These are phyloP conservation scores for Anthoceros angustus DNA, from an alignment of 225 moss, liverwort and hornwort species.

Conservation along the genomic window DNA sequence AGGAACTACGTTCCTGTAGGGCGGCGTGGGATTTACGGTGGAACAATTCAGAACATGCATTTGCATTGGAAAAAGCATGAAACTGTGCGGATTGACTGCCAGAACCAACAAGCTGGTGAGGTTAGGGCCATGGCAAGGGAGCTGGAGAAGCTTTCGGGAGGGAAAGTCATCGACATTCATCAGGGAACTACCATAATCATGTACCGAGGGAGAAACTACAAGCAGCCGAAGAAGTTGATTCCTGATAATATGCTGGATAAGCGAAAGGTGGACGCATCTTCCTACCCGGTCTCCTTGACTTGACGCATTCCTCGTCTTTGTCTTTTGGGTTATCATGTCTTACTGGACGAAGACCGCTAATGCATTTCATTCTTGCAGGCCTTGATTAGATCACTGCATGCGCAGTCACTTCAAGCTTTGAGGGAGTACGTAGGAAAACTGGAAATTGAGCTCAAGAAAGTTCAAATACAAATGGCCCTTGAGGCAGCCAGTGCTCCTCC, in stretches of 20 bases:
- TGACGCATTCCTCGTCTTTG: background rate
- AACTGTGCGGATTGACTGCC: conserved; percentile 85
- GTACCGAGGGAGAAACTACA: conserved; percentile 89
- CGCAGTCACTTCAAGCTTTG: conserved; percentile 34
- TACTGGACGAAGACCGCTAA: background rate
- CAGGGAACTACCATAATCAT: conserved; percentile 76
- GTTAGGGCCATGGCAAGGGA: conserved; percentile 72
- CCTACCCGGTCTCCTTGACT: background rate
- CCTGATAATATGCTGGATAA: conserved; percentile 93
- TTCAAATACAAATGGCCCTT: conserved; percentile 36
- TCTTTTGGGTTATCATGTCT: background rate
- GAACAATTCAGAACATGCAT: conserved; percentile 93
- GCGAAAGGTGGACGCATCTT: conserved; percentile 45
- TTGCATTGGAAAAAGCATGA: conserved; percentile 99
- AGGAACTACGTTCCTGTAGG: conserved; percentile 95
- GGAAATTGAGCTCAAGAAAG: conserved; percentile 33
- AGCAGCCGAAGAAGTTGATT: conserved; percentile 71
- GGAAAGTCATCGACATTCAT: conserved; percentile 81
- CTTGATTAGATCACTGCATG: conserved; percentile 41
- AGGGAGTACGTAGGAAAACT: conserved; percentile 36
- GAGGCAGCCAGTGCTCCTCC: conserved; percentile 17
- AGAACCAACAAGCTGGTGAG: conserved; percentile 62
- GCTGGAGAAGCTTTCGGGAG: conserved; percentile 77
- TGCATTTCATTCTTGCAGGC: conserved; percentile 22
- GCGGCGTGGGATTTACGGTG: conserved; percentile 89